Base-by-base conservation (phyloP, 2,329 filamentous ascomycete genomes). In the Trichoderma sp. region DNA sequence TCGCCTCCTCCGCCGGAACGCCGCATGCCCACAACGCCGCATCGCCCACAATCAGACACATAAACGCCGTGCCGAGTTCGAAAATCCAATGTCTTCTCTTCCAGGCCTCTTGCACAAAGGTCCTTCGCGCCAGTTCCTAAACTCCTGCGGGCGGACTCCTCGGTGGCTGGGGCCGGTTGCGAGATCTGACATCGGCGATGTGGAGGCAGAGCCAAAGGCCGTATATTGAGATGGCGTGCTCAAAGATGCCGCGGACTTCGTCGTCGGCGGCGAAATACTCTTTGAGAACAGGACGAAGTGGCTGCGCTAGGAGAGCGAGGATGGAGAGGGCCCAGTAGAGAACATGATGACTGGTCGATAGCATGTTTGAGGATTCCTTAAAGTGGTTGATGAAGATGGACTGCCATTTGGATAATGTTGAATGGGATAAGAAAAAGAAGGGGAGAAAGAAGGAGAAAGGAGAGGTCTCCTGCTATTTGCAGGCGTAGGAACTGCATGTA, bases 31-130 rank as follows among this genome's bases (percentile, higher is more conserved):
- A 61, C 13, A 54, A 25, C 3, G 57, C 53, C 17, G 17, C 29
- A 52, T 71, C 70, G 1, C 68, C 67, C 1, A 59, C 32, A 6
- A 65, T 25, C 22, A 56, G 42, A 32, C 69, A 68, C 17, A 71
- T 52, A 9, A 54, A 17, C 1, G 17, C 54, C n/a, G 69, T 29
- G 9, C 54, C 63, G 4, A 35, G 4, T 9, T 52, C 39, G 15
- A n/a, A 32, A 5, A 60, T 6, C 29, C 34, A 54, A 13, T 12
- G 15, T 32, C 59, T 50, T 4, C 32, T 32, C 6, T 25, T 1
- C 17, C 54, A 25, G 19, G 5, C 8, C 22, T 6, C 34, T 2
- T 9, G 5, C 3, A 32, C 34, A 7, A 22, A 15, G 0, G 2
- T 12, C 3, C 27, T 5, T 13, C 22, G 32, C 17, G 6, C 4